Percentiles rank a stretch among this genome's conserved stretches.
Evolutionary conservation across 23 red algal genomes (phyloP).

Genomic region (Chondrus crispus): DNA sequence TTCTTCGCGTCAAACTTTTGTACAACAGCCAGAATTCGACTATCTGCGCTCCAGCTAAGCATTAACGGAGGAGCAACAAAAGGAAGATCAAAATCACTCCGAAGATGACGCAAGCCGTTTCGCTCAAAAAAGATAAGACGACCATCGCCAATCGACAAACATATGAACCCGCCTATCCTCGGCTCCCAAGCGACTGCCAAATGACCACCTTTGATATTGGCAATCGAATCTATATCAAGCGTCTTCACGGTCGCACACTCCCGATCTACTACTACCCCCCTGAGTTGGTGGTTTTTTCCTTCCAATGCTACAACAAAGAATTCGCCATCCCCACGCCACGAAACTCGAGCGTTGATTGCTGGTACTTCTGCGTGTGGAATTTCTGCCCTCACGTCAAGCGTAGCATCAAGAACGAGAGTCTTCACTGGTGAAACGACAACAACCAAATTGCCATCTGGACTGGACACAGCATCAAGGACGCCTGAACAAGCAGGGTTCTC

Average conservation of each 20-base stretch:
- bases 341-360: constrained; percentile 7
- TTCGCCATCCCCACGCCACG: constrained; percentile 46
- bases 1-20: not conserved
- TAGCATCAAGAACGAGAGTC: constrained; percentile 17
- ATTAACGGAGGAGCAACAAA: not conserved
- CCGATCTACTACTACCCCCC: constrained; percentile 26
- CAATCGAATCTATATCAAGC: not conserved
- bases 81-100: constrained; percentile 31
- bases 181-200: constrained; percentile 50
- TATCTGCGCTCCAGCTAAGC: constrained; percentile 31
- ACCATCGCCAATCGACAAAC: not conserved
- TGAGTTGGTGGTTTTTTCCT: not conserved
- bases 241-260: not conserved
- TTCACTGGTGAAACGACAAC: constrained; percentile 43
- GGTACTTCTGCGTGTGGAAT: not conserved
- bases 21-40: constrained; percentile 1
- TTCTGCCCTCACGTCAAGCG: constrained; percentile 11
- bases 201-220: not conserved
- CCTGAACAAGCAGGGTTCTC: not conserved
- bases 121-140: constrained; percentile 62
- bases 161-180: constrained; percentile 55
- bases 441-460: constrained; percentile 11
- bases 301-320: constrained; percentile 21
- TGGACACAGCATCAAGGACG: constrained; percentile 10
- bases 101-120: constrained; percentile 70